These are phyloP conservation scores for Adansonia madagascariensis DNA, from an alignment of 441 rosid species.

Conservation along the genomic window DNA sequence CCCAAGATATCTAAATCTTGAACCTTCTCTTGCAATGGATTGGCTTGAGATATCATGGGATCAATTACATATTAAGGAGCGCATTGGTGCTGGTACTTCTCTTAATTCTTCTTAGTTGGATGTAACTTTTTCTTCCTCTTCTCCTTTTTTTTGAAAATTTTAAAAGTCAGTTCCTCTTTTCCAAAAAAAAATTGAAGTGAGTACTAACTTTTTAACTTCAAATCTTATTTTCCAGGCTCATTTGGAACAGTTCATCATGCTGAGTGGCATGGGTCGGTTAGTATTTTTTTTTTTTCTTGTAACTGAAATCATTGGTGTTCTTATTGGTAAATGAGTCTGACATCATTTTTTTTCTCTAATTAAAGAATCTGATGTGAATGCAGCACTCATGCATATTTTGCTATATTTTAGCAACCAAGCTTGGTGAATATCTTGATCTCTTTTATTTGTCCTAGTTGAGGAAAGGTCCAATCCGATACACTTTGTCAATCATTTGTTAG, in stretches of 20 bases:
- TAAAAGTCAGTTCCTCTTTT: background rate
- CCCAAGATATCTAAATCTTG: constrained; percentile 70
- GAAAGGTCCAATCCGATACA: background rate
- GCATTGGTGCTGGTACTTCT: constrained; percentile 84
- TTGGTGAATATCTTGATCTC: background rate
- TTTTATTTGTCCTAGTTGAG: background rate
- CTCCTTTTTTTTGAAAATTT: too few species aligned
- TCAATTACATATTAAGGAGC: constrained; percentile 87
- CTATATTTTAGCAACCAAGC: background rate
- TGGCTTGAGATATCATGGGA: constrained; percentile 96
- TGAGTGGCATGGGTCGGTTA: constrained; percentile 98
- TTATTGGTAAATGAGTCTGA: background rate
- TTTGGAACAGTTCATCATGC: constrained; percentile 98
- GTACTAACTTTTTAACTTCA: background rate
- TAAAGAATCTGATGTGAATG: background rate
- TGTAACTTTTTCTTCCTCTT: background rate
- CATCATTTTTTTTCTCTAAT: background rate
- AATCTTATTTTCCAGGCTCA: constrained; percentile 59
- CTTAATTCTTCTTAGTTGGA: constrained; percentile 24
- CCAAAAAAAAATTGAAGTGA: background rate
- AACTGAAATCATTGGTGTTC: background rate
- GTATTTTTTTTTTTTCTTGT: constrained; percentile 33
- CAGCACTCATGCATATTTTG: background rate
- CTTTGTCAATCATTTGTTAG: background rate
- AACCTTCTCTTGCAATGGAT: constrained; percentile 95